phyloP scores from a whole-genome alignment of 2,329 filamentous ascomycete genomes.

The Pezicula radicicola region DNA sequence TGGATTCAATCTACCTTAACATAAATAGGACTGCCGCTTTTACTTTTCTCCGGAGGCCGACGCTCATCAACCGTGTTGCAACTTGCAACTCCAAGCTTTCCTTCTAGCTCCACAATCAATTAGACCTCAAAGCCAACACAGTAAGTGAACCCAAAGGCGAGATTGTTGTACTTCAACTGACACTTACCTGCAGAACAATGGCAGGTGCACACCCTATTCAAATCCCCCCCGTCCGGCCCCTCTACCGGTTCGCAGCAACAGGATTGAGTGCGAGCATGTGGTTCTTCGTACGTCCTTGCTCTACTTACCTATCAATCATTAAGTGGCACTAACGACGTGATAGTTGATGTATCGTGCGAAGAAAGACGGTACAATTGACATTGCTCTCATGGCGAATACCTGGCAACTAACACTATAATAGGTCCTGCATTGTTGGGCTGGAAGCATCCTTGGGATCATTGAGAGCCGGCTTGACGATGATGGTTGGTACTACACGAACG shows the following conservation, averaged over 20 bases:
- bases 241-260: slow-evolving; percentile 85
- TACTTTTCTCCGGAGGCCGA: too few relatives aligned
- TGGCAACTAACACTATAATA: slow-evolving; percentile 27
- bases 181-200: slow-evolving; percentile 12
- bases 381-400: background rate
- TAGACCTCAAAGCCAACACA: background rate
- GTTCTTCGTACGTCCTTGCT: slow-evolving; percentile 78
- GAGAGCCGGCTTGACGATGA: slow-evolving; percentile 30
- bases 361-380: slow-evolving; percentile 68
- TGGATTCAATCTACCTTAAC: too few relatives aligned
- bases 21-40: too few relatives aligned
- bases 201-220: slow-evolving; percentile 47
- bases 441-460: slow-evolving; percentile 98
- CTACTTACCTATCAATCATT: slow-evolving; percentile 3
- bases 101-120: background rate
- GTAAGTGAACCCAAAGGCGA: background rate
- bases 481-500: background rate
- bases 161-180: background rate
- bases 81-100: too few relatives aligned
- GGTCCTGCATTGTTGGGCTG: slow-evolving; percentile 79
- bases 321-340: slow-evolving; percentile 12
- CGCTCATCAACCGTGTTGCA: too few relatives aligned
- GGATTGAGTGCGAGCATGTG: slow-evolving; percentile 95
- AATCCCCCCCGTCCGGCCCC: slow-evolving; percentile 57
- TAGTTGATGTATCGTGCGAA: slow-evolving; percentile 95